Conservation (phyloP, 371 early-diverging fungal species). For the Mortierella sp. region DNA sequence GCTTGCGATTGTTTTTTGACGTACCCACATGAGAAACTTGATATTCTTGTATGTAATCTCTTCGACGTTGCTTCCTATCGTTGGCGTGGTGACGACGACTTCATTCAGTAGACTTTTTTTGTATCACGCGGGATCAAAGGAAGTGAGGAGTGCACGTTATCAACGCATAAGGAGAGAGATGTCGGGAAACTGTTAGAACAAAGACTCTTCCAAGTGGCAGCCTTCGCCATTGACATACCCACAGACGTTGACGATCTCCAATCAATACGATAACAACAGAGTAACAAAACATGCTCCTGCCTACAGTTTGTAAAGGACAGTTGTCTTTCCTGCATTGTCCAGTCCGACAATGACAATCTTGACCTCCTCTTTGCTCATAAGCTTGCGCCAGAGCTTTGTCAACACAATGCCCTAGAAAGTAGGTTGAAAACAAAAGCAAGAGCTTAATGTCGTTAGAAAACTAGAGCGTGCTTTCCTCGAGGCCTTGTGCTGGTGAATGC, state of each 20-base stretch:
- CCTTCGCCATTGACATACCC: background rate
- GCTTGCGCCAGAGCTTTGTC: constrained; percentile 60
- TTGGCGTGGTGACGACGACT: constrained; percentile 80
- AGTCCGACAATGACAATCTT: constrained; percentile 77
- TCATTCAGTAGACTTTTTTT: constrained; percentile 73
- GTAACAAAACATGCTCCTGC: background rate
- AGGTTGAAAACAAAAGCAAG: background rate
- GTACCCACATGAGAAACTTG: constrained; percentile 82
- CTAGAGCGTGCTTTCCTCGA: background rate
- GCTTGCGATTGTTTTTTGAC: constrained; percentile 19
- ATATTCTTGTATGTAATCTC: constrained; percentile 80
- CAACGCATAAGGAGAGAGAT: background rate
- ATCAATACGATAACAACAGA: background rate
- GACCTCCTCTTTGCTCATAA: constrained; percentile 61
- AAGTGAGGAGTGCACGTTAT: background rate
- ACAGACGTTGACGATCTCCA: background rate
- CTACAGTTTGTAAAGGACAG: constrained; percentile 71
- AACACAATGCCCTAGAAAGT: constrained; percentile 57
- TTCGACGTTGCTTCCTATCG: constrained; percentile 83
- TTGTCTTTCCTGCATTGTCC: constrained; percentile 83
- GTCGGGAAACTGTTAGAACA: background rate
- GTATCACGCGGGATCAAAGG: background rate
- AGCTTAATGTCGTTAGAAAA: background rate
- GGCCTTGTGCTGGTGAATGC: background rate
- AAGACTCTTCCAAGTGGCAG: background rate